Percentiles rank a stretch among this genome's conserved stretches.
These are phyloP conservation scores for Fusarium virguliforme DNA, from an alignment of 2,329 filamentous ascomycete genomes.

Conservation along the genomic window DNA sequence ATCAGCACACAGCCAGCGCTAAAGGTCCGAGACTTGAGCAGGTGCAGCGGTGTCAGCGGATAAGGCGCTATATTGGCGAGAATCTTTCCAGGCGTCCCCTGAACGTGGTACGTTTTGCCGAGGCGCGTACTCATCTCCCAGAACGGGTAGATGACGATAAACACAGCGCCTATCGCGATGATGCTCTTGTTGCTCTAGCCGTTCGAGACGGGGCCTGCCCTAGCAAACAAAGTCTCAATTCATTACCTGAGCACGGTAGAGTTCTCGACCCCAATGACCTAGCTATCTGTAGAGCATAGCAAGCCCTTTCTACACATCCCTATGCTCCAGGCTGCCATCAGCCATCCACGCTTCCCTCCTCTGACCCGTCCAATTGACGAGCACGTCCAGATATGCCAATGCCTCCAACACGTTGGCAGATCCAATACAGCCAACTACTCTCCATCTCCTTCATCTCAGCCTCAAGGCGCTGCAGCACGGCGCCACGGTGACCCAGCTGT, in stretches of 20 bases:
- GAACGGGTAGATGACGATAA: slow-evolving; percentile 64
- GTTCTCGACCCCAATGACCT: not conserved
- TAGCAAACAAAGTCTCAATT: too few species aligned
- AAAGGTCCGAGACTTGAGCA: slow-evolving; percentile 63
- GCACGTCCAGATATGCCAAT: not conserved
- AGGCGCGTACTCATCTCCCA: slow-evolving; percentile 70
- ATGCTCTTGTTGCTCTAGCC: slow-evolving; percentile 62
- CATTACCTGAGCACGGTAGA: not conserved
- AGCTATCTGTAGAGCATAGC: not conserved
- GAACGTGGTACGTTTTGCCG: slow-evolving; percentile 48
- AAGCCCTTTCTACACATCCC: not conserved
- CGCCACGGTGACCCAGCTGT: too few species aligned
- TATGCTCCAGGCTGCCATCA: not conserved
- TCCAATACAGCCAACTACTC: not conserved
- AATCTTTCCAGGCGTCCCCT: slow-evolving; percentile 61
- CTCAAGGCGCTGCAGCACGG: not conserved
- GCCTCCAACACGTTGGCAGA: not conserved
- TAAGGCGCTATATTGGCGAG: slow-evolving; percentile 51
- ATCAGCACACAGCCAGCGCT: slow-evolving; percentile 43
- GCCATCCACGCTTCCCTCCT: not conserved
- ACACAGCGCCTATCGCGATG: slow-evolving; percentile 63
- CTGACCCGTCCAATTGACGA: not conserved
- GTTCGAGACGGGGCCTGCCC: slow-evolving; percentile 38
- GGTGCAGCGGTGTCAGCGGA: slow-evolving; percentile 56
- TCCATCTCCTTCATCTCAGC: not conserved